These are phyloP conservation scores for Thelonectria discophora DNA, from an alignment of 2,329 filamentous ascomycete species.

Conservation along the genomic window DNA sequence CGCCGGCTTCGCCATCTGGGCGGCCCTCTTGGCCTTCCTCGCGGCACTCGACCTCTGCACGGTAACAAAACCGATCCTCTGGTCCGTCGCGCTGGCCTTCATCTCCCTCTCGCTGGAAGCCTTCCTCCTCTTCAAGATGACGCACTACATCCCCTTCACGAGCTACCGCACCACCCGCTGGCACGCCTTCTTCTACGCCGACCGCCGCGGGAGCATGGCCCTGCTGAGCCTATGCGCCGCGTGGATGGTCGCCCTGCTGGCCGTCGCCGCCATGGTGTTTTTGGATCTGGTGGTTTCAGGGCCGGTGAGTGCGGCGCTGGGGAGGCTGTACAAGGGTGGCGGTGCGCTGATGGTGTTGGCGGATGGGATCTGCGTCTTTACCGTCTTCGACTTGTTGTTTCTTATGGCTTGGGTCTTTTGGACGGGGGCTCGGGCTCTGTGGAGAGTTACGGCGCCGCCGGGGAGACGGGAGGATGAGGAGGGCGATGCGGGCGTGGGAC, in stretches of 20 bases:
- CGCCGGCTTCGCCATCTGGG: conserved; percentile 23
- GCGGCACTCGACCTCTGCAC: neutral
- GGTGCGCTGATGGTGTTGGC: conserved; percentile 9
- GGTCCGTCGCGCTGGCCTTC: conserved; percentile 13
- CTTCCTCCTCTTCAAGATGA: conserved; percentile 38
- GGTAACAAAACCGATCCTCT: neutral
- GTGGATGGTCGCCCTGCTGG: conserved; percentile 27
- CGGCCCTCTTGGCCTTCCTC: conserved; percentile 20
- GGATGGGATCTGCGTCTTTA: conserved; percentile 12
- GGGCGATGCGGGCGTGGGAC: conserved; percentile 22
- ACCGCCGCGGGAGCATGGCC: conserved; percentile 28
- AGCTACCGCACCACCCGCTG: conserved; percentile 8
- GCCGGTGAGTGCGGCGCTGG: conserved; percentile 9
- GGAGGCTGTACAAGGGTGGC: neutral
- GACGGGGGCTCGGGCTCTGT: conserved; percentile 25
- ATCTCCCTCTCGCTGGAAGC: conserved; percentile 24
- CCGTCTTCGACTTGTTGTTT: conserved; percentile 5
- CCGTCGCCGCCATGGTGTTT: conserved; percentile 8
- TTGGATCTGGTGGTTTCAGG: conserved; percentile 22
- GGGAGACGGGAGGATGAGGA: conserved; percentile 19
- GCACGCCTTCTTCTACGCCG: conserved; percentile 31
- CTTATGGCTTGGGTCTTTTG: conserved; percentile 30
- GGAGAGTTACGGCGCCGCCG: conserved; percentile 23
- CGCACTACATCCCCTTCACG: conserved; percentile 23
- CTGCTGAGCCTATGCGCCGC: conserved; percentile 28